Percentiles rank a stretch among this genome's conserved stretches.
Conservation (phyloP, 108 stramenopile genomes). For the Nitzschia inconspicua region DNA sequence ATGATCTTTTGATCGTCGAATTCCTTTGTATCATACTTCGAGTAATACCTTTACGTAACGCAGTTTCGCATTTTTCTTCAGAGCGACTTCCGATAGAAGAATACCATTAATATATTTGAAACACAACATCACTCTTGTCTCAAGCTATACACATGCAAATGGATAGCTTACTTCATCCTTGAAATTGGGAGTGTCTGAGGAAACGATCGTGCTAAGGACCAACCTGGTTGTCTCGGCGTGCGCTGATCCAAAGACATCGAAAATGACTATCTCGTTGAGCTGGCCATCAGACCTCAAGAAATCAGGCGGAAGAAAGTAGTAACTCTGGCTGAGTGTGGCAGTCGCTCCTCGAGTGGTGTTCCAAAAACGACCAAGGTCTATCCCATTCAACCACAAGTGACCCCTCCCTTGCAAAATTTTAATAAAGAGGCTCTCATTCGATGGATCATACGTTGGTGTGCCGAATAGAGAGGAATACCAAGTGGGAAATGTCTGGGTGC, state of each 20-base stretch:
- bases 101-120: too few species aligned
- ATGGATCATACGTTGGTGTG: slow-evolving; percentile 28
- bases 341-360: slow-evolving; percentile 43
- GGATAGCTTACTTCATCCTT: slow-evolving; percentile 28
- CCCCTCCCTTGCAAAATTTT: slow-evolving; percentile 41
- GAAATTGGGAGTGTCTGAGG: slow-evolving; percentile 11
- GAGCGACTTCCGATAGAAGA: too few species aligned
- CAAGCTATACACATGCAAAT: slow-evolving; percentile 34
- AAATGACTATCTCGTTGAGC: slow-evolving; percentile 37
- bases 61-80: too few species aligned
- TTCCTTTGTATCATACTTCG: too few species aligned
- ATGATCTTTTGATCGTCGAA: too few species aligned
- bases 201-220: slow-evolving; percentile 25
- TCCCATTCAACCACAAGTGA: slow-evolving; percentile 52
- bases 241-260: slow-evolving; percentile 22
- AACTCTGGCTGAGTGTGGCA: slow-evolving; percentile 26
- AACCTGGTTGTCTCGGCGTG: background rate
- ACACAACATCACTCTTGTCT: too few species aligned
- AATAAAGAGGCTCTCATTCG: slow-evolving; percentile 19
- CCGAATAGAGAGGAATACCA: slow-evolving; percentile 38
- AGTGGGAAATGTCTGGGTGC: background rate
- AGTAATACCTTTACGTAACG: too few species aligned
- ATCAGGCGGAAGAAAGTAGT: slow-evolving; percentile 44
- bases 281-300: slow-evolving; percentile 24
- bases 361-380: slow-evolving; percentile 56